A percentile compares a stretch with the other conserved stretches of the same genome.
phyloP scores from a whole-genome alignment of 306 rosid species.

The Malus sylvestris region DNA sequence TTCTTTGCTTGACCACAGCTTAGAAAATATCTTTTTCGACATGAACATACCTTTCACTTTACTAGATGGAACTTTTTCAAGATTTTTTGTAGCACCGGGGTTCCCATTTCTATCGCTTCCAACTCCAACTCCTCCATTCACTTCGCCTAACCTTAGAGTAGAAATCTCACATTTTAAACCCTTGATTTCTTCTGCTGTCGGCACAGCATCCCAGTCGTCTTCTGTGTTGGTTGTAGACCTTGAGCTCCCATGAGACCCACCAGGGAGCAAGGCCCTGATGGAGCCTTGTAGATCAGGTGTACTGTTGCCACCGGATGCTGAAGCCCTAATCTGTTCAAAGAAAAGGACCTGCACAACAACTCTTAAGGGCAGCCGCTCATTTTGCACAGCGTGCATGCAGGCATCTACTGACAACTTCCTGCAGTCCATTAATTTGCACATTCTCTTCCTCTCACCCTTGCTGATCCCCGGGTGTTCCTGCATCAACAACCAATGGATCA shows the following conservation, averaged over 20 bases:
- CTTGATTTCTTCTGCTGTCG: constrained; percentile 60
- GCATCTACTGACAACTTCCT: constrained; percentile 78
- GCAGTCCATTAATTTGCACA: constrained; percentile 90
- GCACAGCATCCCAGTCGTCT: constrained; percentile 81
- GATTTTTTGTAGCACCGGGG: constrained; percentile 25
- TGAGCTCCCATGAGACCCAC: constrained; percentile 75
- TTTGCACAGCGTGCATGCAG: constrained; percentile 92
- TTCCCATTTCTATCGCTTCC: constrained; percentile 25
- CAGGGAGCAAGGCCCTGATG: constrained; percentile 54
- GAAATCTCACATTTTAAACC: constrained; percentile 65
- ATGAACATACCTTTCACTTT: constrained; percentile 60
- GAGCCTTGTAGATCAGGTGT: constrained; percentile 63
- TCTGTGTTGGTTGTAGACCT: constrained; percentile 81
- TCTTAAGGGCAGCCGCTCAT: constrained; percentile 83
- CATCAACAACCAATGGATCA: constrained; percentile 9
- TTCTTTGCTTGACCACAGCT: constrained; percentile 84
- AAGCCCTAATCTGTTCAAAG: constrained; percentile 75
- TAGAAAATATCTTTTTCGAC: constrained; percentile 69
- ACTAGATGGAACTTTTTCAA: constrained; percentile 40
- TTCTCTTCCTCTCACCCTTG: constrained; percentile 78
- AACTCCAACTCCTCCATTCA: constrained; percentile 16
- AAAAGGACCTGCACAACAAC: constrained; percentile 86
- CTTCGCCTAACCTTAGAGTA: constrained; percentile 33
- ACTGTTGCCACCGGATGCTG: constrained; percentile 51
- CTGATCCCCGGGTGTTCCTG: constrained; percentile 90